A percentile compares a stretch with the other conserved stretches of the same genome.
Evolutionary conservation across 2,329 filamentous ascomycete genomes (phyloP).

Genomic region (Cladorrhinum sp.): DNA sequence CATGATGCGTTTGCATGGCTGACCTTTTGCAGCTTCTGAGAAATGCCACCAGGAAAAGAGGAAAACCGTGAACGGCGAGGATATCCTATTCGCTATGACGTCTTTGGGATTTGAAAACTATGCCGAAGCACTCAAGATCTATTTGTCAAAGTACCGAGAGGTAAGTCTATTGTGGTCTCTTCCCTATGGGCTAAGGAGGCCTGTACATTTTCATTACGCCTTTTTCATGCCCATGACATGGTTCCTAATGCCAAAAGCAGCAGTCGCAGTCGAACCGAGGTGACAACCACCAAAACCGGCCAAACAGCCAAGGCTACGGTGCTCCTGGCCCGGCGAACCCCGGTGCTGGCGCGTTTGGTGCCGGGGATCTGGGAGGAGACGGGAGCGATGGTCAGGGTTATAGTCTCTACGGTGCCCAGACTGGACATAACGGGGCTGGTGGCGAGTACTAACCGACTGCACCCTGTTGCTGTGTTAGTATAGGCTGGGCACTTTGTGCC

Average conservation of each 20-base stretch:
- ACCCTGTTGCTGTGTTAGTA: neutral
- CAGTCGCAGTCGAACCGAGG: slow-evolving; percentile 78
- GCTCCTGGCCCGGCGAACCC: slow-evolving; percentile 40
- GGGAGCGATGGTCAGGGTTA: slow-evolving; percentile 43
- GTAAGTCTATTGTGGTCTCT: slow-evolving; percentile 49
- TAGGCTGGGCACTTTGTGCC: neutral
- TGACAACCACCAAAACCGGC: slow-evolving; percentile 49
- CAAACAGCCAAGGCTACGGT: slow-evolving; percentile 53
- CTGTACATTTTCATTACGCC: neutral
- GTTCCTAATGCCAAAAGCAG: slow-evolving; percentile 40
- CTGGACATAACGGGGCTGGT: slow-evolving; percentile 56
- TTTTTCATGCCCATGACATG: slow-evolving; percentile 9
- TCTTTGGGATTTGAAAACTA: slow-evolving; percentile 99
- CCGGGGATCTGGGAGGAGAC: slow-evolving; percentile 42
- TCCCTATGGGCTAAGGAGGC: neutral
- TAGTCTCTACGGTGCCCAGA: slow-evolving; percentile 50
- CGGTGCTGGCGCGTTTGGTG: slow-evolving; percentile 43
- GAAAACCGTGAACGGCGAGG: slow-evolving; percentile 98
- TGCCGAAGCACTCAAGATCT: slow-evolving; percentile 95
- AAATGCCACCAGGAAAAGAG: slow-evolving; percentile 99
- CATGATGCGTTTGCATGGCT: slow-evolving; percentile 18
- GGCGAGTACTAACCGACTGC: slow-evolving; percentile 46
- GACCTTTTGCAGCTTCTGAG: slow-evolving; percentile 71
- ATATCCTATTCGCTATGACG: slow-evolving; percentile 98
- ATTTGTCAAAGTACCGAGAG: slow-evolving; percentile 95